These are phyloP conservation scores for Mycena maculata DNA, from an alignment of 768 basidiomycete species.

Conservation along the genomic window DNA sequence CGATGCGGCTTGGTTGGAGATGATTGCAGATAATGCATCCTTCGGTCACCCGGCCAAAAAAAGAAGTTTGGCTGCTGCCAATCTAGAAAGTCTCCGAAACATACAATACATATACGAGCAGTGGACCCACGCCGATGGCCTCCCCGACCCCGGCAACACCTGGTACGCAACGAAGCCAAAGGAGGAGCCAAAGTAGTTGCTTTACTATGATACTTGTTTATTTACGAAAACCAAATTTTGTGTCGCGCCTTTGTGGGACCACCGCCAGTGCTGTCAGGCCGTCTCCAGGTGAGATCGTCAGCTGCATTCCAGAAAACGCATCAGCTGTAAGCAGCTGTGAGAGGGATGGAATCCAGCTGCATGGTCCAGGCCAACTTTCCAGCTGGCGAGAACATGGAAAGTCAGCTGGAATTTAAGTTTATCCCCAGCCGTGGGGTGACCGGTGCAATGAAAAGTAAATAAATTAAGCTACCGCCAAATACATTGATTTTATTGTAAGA, in stretches of 20 bases:
- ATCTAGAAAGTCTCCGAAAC: neutral
- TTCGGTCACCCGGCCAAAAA: neutral
- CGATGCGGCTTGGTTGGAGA: neutral
- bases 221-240: too few species aligned
- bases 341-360: slow-evolving; percentile 16
- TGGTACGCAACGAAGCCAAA: too few species aligned
- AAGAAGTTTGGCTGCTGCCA: neutral
- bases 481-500: too few species aligned
- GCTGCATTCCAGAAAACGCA: neutral
- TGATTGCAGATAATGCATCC: neutral
- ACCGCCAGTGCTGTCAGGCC: too few species aligned
- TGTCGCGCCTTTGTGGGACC: too few species aligned
- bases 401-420: slow-evolving; percentile 4
- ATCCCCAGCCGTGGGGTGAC: slow-evolving; percentile 4
- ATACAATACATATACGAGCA: neutral
- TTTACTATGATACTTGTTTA: too few species aligned
- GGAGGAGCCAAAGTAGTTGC: too few species aligned
- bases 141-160: too few species aligned
- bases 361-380: slow-evolving; percentile 1
- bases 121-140: too few species aligned
- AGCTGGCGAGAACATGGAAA: slow-evolving; percentile 7
- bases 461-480: neutral
- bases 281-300: too few species aligned
- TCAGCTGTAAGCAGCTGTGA: neutral
- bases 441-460: neutral